Base-by-base conservation (phyloP, 2,329 filamentous ascomycete genomes). In the Paramyrothecium roridum region DNA sequence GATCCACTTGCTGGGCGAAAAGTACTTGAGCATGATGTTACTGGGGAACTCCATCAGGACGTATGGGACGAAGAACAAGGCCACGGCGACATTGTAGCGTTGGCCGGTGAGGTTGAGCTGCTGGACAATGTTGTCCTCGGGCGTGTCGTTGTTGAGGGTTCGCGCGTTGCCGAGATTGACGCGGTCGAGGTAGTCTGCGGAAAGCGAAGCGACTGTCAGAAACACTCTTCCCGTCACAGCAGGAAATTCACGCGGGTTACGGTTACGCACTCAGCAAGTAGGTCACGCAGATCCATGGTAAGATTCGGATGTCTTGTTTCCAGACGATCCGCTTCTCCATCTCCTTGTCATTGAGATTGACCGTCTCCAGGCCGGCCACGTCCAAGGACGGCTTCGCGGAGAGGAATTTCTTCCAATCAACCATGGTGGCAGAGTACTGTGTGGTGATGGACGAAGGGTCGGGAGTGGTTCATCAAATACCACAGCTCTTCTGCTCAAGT, bases 21-120 rank as follows among this genome's bases (percentile, higher is more conserved):
- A 68, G 59, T 70, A 70, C 57, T 70, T 70, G 56, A 70, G 68
- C 17, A 70, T 56, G 23, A 70, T 67, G 52, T 70, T 70, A 48
- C 65, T 69, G 8, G 68, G 68, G 47, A 70, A 69, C 51, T 69
- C 66, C 65, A 66, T 66, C 3, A 69, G 48, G 50, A 65, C 63
- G 21, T 69, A 68, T 19, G 66, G 66, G 1, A 67, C 66, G 56
- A 68, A 68, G 56, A 68, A 68, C 1, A 68, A 52, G 16, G 66
- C 66, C 20, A 68, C 65, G 49, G 65, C 66, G 34, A 68, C 61
- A 54, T 68, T 68, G 61, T 68, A 68, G 26, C 58, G 66, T 56
- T 67, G 63, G 33, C 66, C 66, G 11, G 66, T 68, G 52, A 70
- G 67, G 56, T 60, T 53, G 59, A 70, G 66, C 47, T 67, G 64